Percentiles rank a stretch among this genome's conserved stretches.
These are phyloP conservation scores for Arxiozyma bovina DNA, from an alignment of 1,139 yeast species.

Conservation along the genomic window DNA sequence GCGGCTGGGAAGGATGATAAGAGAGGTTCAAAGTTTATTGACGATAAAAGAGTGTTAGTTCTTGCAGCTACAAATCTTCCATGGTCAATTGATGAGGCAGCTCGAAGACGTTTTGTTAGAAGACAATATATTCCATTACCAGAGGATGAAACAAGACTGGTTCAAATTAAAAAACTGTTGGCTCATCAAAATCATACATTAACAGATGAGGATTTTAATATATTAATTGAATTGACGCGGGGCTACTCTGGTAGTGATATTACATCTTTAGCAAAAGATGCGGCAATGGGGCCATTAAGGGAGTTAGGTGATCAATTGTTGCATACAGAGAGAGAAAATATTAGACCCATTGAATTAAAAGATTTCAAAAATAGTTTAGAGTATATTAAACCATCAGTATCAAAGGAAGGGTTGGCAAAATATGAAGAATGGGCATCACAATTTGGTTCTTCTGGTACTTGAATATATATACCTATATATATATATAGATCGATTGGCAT, in stretches of 20 bases:
- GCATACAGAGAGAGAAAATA: slow-evolving; percentile 76
- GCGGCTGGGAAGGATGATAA: slow-evolving; percentile 57
- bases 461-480: not conserved
- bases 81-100: slow-evolving; percentile 98
- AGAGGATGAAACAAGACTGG: slow-evolving; percentile 69
- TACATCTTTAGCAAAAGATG: slow-evolving; percentile 92
- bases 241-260: slow-evolving; percentile 92
- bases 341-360: slow-evolving; percentile 64
- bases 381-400: slow-evolving; percentile 87
- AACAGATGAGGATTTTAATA: slow-evolving; percentile 51
- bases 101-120: slow-evolving; percentile 86
- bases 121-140: slow-evolving; percentile 94
- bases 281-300: slow-evolving; percentile 96
- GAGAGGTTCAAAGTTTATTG: slow-evolving; percentile 31
- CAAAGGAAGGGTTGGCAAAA: slow-evolving; percentile 66
- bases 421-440: slow-evolving; percentile 86
- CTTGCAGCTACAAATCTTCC: slow-evolving; percentile 95
- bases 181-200: slow-evolving; percentile 70
- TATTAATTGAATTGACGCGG: slow-evolving; percentile 54
- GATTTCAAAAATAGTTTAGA: slow-evolving; percentile 75
- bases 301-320: slow-evolving; percentile 82
- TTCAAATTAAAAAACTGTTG: slow-evolving; percentile 63
- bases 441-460: slow-evolving; percentile 90
- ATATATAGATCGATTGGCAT: no score
- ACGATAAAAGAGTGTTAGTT: slow-evolving; percentile 65